Evolutionary conservation across 192 early-diverging fungal species (phyloP), one percentile per base, ranked within the genome.

Genomic region (Podila clonocystis): DNA sequence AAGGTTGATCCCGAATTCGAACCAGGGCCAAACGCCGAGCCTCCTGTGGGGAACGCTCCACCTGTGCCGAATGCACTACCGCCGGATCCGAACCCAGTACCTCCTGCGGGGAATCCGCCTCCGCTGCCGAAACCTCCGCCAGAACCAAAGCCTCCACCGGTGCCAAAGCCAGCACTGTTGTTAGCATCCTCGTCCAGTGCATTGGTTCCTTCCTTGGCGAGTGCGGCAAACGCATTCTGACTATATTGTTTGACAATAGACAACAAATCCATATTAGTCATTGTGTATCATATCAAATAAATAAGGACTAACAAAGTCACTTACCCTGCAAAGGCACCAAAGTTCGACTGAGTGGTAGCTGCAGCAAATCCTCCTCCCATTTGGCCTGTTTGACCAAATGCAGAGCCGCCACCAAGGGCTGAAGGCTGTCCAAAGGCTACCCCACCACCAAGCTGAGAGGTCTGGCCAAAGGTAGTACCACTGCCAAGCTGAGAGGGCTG

Each of bases 291-390:
- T 45, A 29, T 13, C 36, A 29, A n/a, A 15, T 24, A 13, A 63
- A n/a, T 1, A n/a, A 63, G 29, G 5, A 22, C 20, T 6, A 45
- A 63, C 4, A 63, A 7, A 36, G 55, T 33, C 4, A 48, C 73
- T 58, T 65, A 76, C 74, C 45, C 62, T 20, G 77, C 77, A 69
- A 80, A 80, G 5, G 70, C 64, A 20, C 77, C 71, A 69, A 80
- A 80, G 52, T 80, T 80, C 20, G 77, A 80, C n/a, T 72, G 65
- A 7, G 70, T 61, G 13, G 70, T 50, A 11, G 70, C 49, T 5
- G 70, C 59, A 5, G 31, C 57, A 31, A 80, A 69, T 6, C 62
- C 67, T 22, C 58, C 58, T 26, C 59, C 59, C 59, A 33, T 19
- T 12, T 28, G 20, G 22, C 22, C 12, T 15, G 59, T 17, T 3